Evolutionary conservation across 306 rosid genomes (phyloP).

Genomic region (Mimosa bimucronata): DNA sequence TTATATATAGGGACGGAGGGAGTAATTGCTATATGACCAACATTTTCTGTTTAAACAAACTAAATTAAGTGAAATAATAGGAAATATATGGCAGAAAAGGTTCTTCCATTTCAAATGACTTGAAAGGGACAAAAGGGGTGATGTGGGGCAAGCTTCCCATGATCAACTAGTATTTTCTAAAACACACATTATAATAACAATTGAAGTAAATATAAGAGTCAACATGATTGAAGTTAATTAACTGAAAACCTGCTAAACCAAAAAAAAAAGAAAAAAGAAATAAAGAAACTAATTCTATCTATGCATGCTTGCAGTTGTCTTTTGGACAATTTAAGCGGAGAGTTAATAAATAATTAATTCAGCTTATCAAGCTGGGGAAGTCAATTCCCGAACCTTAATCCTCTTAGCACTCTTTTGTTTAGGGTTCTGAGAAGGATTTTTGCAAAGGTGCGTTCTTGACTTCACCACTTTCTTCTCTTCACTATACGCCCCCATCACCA

Average conservation of each 20-base stretch:
- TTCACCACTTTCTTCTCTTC: constrained; percentile 48
- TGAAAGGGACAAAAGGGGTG: not conserved
- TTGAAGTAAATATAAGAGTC: not conserved
- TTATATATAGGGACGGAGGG: no score
- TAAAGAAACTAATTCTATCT: constrained; percentile 27
- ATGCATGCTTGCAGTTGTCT: constrained; percentile 21
- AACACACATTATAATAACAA: constrained; percentile 29
- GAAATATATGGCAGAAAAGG: constrained; percentile 3
- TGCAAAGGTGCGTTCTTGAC: constrained; percentile 99
- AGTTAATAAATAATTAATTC: constrained; percentile 26
- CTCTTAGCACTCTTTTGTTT: constrained; percentile 25
- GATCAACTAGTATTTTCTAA: constrained; percentile 30
- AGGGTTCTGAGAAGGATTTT: constrained; percentile 46
- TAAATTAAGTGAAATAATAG: not conserved
- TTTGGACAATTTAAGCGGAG: constrained; percentile 24
- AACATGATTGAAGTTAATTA: constrained; percentile 12
- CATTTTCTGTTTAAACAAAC: not conserved
- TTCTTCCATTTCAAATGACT: constrained; percentile 44
- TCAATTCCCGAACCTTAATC: constrained; percentile 99
- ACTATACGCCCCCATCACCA: constrained; percentile 15
- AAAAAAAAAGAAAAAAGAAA: not conserved
- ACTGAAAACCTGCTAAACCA: constrained; percentile 39
- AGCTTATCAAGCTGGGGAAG: constrained; percentile 50
- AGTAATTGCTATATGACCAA: not conserved
- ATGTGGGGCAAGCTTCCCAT: constrained; percentile 29